Evolutionary conservation across 2,329 filamentous ascomycete species (phyloP), one percentile per base, ranked within the genome.

Genomic region (Phialophora tarda): DNA sequence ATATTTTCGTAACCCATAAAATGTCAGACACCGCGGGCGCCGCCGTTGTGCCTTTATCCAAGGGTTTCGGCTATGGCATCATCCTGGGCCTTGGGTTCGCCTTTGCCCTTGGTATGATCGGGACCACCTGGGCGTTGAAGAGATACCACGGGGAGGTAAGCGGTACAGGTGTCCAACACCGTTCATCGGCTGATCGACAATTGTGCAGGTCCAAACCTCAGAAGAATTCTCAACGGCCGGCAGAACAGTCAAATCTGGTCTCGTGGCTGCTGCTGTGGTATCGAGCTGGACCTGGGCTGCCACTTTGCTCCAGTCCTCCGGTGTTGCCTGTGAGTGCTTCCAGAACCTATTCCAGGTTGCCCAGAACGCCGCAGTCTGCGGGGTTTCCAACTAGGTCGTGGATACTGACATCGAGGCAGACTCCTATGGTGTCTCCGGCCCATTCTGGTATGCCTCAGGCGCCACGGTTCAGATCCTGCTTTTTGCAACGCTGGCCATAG

Each of bases 171-270:
- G 12, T 28, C 1, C 47, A 32, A 21, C 17, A 6, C 24, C 10
- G 8, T 21, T 44, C 21, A 17, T 11, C 10, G 17, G 5, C 30
- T 61, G 30, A 61, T 11, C 28, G 12, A 41, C 53, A 21, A 34
- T 23, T 55, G 17, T 26, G 7, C 47, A 95, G 77, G 82, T 93
- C 2, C 92, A 96, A 77, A 97, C 93, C 0, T 93, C 91, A 0
- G 93, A 97, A 80, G 95, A 93, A 87, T 97, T 97, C 83, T 93
- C 86, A 70, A 96, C 93, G 0, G 93, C 93, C 58, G 92, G 92
- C 21, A 85, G 93, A 68, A 93, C 91, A 1, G 91, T 97, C 71
- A 97, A 96, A 76, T 93, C 91, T 8, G 93, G 93, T 51, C 83
- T 97, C 14, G 92, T 96, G 0, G 91, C 91, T 11, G 91, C 91